phyloP scores from a whole-genome alignment of 2,329 filamentous ascomycete genomes.

The Alternaria brassicicola region DNA sequence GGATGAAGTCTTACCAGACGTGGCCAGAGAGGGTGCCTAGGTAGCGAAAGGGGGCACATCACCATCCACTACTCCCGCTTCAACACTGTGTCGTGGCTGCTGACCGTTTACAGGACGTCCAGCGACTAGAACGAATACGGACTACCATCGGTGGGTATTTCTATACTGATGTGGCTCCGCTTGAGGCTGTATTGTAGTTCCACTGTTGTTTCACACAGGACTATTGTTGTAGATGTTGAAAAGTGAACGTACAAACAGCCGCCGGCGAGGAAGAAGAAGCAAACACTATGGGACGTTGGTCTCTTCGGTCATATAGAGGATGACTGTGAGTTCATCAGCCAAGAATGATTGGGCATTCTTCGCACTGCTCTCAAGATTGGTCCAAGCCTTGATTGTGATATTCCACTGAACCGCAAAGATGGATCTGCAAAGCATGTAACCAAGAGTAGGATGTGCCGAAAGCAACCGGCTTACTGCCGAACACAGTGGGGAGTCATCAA shows the following conservation, averaged over 20 bases:
- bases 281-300: neutral
- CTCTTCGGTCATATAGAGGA: neutral
- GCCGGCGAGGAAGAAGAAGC: neutral
- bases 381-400: neutral
- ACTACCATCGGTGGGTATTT: too few relatives aligned
- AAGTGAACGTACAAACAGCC: too few relatives aligned
- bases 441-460: neutral
- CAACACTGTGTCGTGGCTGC: too few relatives aligned
- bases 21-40: too few relatives aligned
- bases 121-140: too few relatives aligned
- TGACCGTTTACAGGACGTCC: too few relatives aligned
- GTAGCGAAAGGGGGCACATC: too few relatives aligned
- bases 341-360: neutral
- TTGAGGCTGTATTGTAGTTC: neutral
- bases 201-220: neutral
- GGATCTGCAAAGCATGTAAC: neutral
- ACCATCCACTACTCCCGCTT: too few relatives aligned
- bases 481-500: neutral
- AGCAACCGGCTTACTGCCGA: neutral
- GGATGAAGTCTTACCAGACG: too few relatives aligned
- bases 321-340: neutral
- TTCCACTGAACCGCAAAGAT: neutral
- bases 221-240: too few relatives aligned
- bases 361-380: neutral
- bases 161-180: too few relatives aligned